phyloP scores from a whole-genome alignment of 306 rosid species.

The Erythrophleum fordii region DNA sequence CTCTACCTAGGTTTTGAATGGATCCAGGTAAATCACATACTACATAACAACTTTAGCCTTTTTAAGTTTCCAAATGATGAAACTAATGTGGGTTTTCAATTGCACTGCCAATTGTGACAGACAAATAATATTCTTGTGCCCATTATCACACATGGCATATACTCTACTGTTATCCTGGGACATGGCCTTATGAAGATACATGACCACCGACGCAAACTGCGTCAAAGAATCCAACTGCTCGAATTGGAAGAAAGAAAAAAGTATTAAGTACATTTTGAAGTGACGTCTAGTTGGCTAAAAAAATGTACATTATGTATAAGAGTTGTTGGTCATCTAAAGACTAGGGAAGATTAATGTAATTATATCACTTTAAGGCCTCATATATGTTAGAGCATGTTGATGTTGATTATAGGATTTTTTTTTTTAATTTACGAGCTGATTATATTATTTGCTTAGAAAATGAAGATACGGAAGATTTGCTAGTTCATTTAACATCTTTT shows the following conservation, averaged over 20 bases:
- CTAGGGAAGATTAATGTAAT: background rate
- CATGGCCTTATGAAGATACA: constrained; percentile 97
- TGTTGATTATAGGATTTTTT: background rate
- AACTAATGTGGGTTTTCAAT: constrained; percentile 32
- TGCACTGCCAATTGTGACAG: constrained; percentile 54
- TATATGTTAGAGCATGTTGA: constrained; percentile 13
- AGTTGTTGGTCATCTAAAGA: constrained; percentile 37
- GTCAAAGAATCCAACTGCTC: constrained; percentile 78
- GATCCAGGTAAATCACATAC: constrained; percentile 65
- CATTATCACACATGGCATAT: constrained; percentile 91
- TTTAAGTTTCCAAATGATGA: constrained; percentile 3
- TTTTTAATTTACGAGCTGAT: constrained; percentile 6
- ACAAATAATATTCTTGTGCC: constrained; percentile 90
- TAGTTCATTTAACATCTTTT: too few species aligned
- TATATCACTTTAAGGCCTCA: constrained; percentile 36
- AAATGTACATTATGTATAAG: constrained; percentile 46
- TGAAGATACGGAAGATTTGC: background rate
- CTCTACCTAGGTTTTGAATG: constrained; percentile 97
- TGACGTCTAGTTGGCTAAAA: constrained; percentile 38
- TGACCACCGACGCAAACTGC: constrained; percentile 78
- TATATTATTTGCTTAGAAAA: constrained; percentile 9
- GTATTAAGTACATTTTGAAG: constrained; percentile 42
- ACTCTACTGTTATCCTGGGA: constrained; percentile 89
- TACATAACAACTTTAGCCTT: background rate
- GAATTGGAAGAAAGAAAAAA: constrained; percentile 52